Percentiles rank a stretch among this genome's conserved stretches.
These are phyloP conservation scores for Alternaria gansuensis DNA, from an alignment of 2,329 filamentous ascomycete species.

Conservation along the genomic window DNA sequence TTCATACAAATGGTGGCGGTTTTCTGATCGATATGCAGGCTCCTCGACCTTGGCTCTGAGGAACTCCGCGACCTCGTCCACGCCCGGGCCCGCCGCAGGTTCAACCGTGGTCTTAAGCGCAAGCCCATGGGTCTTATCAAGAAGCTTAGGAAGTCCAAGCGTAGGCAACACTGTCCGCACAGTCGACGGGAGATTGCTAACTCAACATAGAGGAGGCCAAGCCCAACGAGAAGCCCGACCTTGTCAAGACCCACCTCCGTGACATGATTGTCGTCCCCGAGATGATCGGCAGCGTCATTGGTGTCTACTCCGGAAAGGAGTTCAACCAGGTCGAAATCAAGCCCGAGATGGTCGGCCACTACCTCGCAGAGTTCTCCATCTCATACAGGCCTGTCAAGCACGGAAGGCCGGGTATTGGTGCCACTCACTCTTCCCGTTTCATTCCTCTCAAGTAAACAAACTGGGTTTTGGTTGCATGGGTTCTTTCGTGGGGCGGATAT, in stretches of 20 bases:
- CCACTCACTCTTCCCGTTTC: constrained; percentile 99
- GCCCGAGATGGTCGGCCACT: constrained; percentile 99
- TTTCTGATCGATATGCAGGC: constrained; percentile 65
- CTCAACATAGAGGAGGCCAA: constrained; percentile 41
- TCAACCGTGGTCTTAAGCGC: constrained; percentile 99
- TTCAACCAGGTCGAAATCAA: constrained; percentile 99
- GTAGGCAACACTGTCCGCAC: constrained; percentile 8
- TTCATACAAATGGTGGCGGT: constrained; percentile 8
- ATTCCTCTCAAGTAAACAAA: constrained; percentile 94
- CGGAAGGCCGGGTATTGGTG: constrained; percentile 99
- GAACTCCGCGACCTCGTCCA: constrained; percentile 99
- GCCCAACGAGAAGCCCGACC: constrained; percentile 99
- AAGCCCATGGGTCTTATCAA: constrained; percentile 99
- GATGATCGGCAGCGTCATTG: constrained; percentile 99
- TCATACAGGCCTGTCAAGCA: constrained; percentile 99
- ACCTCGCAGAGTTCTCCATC: constrained; percentile 99
- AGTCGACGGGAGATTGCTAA: constrained; percentile 9
- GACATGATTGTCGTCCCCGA: constrained; percentile 99
- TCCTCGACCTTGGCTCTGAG: constrained; percentile 97
- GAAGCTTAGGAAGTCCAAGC: constrained; percentile 94
- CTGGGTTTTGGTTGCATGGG: constrained; percentile 54
- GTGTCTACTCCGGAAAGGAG: constrained; percentile 99
- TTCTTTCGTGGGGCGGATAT: constrained; percentile 50
- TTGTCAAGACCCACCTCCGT: constrained; percentile 99
- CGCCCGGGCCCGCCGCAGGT: constrained; percentile 96